These are phyloP conservation scores for Globisporangium orthogonon DNA, from an alignment of 352 stramenopile genomes.

Conservation along the genomic window DNA sequence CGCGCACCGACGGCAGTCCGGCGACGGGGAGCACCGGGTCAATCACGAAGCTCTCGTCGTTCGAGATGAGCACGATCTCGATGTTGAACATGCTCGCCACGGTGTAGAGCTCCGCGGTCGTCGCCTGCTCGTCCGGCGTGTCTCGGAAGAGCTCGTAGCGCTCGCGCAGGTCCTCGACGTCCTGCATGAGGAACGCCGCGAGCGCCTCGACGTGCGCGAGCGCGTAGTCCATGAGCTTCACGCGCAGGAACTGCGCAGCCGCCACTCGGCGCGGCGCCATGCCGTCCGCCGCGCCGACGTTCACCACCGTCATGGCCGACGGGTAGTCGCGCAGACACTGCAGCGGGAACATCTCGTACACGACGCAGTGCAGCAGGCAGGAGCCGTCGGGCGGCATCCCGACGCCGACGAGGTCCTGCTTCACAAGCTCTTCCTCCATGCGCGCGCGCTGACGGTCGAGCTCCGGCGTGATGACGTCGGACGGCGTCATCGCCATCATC, in stretches of 20 bases:
- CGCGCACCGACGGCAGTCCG: slow-evolving; percentile 49
- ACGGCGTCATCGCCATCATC: slow-evolving; percentile 60
- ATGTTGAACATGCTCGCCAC: slow-evolving; percentile 81
- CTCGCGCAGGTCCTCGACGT: slow-evolving; percentile 57
- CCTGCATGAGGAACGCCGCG: slow-evolving; percentile 62
- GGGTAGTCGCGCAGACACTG: slow-evolving; percentile 72
- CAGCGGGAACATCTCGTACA: slow-evolving; percentile 83
- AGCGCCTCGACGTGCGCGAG: slow-evolving; percentile 55
- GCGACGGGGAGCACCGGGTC: slow-evolving; percentile 64
- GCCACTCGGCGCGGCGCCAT: slow-evolving; percentile 65
- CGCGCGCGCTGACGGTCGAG: slow-evolving; percentile 68
- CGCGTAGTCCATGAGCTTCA: slow-evolving; percentile 72
- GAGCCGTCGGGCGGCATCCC: slow-evolving; percentile 80
- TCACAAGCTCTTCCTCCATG: slow-evolving; percentile 68
- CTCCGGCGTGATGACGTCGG: slow-evolving; percentile 59
- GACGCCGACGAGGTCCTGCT: slow-evolving; percentile 57
- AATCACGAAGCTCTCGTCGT: slow-evolving; percentile 79
- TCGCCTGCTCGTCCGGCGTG: slow-evolving; percentile 68
- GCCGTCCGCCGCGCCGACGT: slow-evolving; percentile 71
- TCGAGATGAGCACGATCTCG: slow-evolving; percentile 73
- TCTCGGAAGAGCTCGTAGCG: slow-evolving; percentile 73
- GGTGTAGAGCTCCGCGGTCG: slow-evolving; percentile 70
- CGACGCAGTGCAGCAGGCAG: slow-evolving; percentile 76
- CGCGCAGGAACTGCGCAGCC: slow-evolving; percentile 52
- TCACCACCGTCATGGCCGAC: slow-evolving; percentile 67